Evolutionary conservation across 192 early-diverging fungal species (phyloP).

Genomic region (Geranomyces variabilis): DNA sequence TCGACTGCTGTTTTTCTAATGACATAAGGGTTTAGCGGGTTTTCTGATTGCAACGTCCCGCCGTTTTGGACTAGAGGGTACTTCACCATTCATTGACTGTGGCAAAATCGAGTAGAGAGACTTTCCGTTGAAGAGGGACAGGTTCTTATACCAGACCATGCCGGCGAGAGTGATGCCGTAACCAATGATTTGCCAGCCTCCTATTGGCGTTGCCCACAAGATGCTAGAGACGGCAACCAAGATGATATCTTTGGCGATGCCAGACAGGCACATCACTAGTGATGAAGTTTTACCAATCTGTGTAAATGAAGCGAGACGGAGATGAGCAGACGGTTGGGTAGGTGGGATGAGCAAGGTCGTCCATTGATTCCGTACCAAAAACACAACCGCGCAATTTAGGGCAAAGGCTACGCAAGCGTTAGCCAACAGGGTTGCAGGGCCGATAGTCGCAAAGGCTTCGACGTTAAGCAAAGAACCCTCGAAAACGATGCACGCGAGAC

Average conservation of each 20-base stretch:
- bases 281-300: slow-evolving; percentile 20
- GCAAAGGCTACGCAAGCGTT: slow-evolving; percentile 39
- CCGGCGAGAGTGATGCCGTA: slow-evolving; percentile 18
- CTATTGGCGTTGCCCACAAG: slow-evolving; percentile 5
- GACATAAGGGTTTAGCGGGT: too few species aligned
- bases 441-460: slow-evolving; percentile 22
- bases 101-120: too few species aligned
- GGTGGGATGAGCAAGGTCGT: too few species aligned
- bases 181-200: slow-evolving; percentile 12
- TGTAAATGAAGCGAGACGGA: not conserved
- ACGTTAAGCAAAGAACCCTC: slow-evolving; percentile 22
- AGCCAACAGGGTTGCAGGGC: slow-evolving; percentile 26
- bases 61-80: too few species aligned
- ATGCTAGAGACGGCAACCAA: slow-evolving; percentile 5
- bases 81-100: too few species aligned
- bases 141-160: slow-evolving; percentile 25
- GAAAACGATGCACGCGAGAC: slow-evolving; percentile 29
- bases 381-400: slow-evolving; percentile 37
- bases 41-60: too few species aligned
- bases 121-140: slow-evolving; percentile 1
- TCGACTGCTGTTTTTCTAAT: too few species aligned
- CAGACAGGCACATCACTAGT: slow-evolving; percentile 15
- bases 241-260: slow-evolving; percentile 17
- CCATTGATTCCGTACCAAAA: slow-evolving; percentile 11
- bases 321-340: too few species aligned